Evolutionary conservation across 1,139 yeast genomes (phyloP), one percentile per base, ranked within the genome.

Genomic region (Candida smagusa): DNA sequence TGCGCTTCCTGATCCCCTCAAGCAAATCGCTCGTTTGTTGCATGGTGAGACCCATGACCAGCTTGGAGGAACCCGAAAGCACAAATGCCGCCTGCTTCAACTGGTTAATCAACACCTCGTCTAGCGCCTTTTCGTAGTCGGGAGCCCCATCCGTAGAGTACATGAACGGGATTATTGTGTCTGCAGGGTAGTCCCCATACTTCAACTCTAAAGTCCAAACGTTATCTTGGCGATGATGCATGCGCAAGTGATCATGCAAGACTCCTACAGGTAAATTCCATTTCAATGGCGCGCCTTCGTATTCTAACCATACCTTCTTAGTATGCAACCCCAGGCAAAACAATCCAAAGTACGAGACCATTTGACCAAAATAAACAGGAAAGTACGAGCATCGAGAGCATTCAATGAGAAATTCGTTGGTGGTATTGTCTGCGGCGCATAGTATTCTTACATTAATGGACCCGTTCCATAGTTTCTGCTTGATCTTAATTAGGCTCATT

Each of bases 211-310:
- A 48, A 2, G 58, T 61, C 90, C 94, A 85, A 9, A 47, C 41
- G 23, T 40, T n/a, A 3, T 23, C 26, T 33, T 31, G 29, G 24
- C 13, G 26, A 12, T 4, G 9, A 22, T 28, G 36, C 16, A 29
- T 22, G 13, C 67, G 63, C 38, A 74, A 56, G 16, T 71, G 56
- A 48, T 88, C 96, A 51, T 72, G 77, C 4, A 83, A 59, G 4
- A 84, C 64, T 0, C 96, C 96, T 5, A 83, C 61, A 0, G 97
- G 97, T 48, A 80, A 63, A 48, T 84, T 81, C 95, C 96, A 89
- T 33, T 75, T 72, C 22, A 89, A 42, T 0, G 94, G 88, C 1
- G 68, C 77, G 4, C 65, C 74, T 23, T 81, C 81, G 50, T 66
- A 76, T 46, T 79, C 88, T 36, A 88, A 67, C 95, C 96, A 88